These are phyloP conservation scores for Talaromyces amestolkiae DNA, from an alignment of 2,329 filamentous ascomycete genomes.

Conservation along the genomic window DNA sequence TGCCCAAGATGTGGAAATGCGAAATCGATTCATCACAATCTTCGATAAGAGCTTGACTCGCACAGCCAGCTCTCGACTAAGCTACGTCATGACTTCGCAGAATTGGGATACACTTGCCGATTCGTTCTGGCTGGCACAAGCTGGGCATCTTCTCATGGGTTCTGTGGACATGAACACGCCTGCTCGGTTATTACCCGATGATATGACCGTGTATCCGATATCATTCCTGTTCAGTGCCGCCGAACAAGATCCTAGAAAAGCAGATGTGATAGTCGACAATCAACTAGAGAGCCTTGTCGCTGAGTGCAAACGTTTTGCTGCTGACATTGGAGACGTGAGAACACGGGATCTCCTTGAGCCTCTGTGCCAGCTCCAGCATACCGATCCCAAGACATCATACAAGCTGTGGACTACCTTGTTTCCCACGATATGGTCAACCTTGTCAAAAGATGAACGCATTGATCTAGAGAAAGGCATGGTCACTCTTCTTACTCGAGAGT, in stretches of 20 bases:
- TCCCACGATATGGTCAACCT: slow-evolving; percentile 88
- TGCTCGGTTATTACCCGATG: slow-evolving; percentile 75
- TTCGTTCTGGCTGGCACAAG: slow-evolving; percentile 95
- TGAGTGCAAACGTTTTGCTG: slow-evolving; percentile 77
- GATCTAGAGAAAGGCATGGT: slow-evolving; percentile 91
- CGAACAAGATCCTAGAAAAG: slow-evolving; percentile 63
- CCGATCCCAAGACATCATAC: slow-evolving; percentile 76
- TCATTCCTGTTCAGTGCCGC: slow-evolving; percentile 73
- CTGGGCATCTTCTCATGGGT: slow-evolving; percentile 86
- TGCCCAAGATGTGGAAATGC: slow-evolving; percentile 92
- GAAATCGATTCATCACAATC: slow-evolving; percentile 92
- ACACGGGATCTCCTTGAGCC: slow-evolving; percentile 87
- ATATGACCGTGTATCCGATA: slow-evolving; percentile 74
- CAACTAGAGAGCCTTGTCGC: slow-evolving; percentile 76
- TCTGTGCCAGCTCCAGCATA: slow-evolving; percentile 85
- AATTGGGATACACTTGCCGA: slow-evolving; percentile 96
- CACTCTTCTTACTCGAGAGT: slow-evolving; percentile 88
- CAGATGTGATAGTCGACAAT: slow-evolving; percentile 72
- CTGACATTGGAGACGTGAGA: slow-evolving; percentile 80
- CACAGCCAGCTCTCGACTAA: slow-evolving; percentile 80
- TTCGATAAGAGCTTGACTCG: slow-evolving; percentile 95
- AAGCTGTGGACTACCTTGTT: slow-evolving; percentile 90
- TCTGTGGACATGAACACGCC: slow-evolving; percentile 81
- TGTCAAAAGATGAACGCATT: slow-evolving; percentile 79
- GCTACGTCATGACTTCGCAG: slow-evolving; percentile 84